Evolutionary conservation across 768 basidiomycete genomes (phyloP).

Genomic region (Chalciporus piperatus): DNA sequence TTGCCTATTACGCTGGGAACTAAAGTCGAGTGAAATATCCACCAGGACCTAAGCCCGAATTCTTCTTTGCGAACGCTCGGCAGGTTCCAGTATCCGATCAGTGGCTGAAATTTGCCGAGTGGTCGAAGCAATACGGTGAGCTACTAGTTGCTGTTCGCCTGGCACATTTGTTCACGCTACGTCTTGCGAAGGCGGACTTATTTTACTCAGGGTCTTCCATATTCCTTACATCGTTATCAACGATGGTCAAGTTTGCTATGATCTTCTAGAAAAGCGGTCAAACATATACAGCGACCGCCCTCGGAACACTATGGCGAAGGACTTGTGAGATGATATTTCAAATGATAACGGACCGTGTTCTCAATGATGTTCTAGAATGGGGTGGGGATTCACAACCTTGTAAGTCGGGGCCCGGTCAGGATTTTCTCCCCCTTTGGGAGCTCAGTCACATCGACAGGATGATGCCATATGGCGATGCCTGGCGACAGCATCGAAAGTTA

Average conservation of each 20-base stretch:
- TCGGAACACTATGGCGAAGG: background rate
- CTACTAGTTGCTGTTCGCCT: background rate
- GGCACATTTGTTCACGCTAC: background rate
- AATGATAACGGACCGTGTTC: background rate
- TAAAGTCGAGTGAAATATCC: background rate
- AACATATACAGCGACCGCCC: constrained; percentile 6
- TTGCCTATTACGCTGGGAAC: background rate
- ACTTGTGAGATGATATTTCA: background rate
- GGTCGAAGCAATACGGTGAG: constrained; percentile 1
- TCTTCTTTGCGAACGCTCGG: constrained; percentile 3
- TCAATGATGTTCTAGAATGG: background rate
- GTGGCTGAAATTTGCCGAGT: constrained; percentile 4
- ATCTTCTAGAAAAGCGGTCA: constrained; percentile 5
- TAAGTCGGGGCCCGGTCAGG: background rate
- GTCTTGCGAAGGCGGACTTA: background rate
- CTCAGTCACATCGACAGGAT: background rate
- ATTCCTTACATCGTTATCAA: constrained; percentile 3
- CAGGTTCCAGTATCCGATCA: constrained; percentile 3
- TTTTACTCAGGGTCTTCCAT: constrained; percentile 6
- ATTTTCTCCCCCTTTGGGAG: background rate
- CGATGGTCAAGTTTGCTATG: background rate
- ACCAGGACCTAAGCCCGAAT: constrained; percentile 4
- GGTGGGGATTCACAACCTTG: constrained; percentile 6
- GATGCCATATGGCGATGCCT: background rate
- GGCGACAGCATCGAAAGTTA: background rate